Evolutionary conservation across 257 asterid genomes (phyloP).

Genomic region (Gardenia jasminoides): DNA sequence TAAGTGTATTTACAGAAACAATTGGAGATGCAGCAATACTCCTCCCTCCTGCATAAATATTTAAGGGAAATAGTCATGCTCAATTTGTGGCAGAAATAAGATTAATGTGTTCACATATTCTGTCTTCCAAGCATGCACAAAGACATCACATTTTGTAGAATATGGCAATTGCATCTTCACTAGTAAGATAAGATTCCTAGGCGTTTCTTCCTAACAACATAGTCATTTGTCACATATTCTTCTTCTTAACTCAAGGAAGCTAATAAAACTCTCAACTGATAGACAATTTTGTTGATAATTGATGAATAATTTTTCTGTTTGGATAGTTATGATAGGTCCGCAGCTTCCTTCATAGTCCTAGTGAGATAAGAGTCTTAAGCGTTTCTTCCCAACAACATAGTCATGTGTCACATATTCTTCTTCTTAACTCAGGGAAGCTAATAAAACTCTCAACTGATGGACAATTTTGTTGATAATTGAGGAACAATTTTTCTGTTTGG

Average conservation of each 20-base stretch:
- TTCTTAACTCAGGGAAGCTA: background rate
- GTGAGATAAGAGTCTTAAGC: background rate
- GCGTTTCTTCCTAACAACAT: background rate
- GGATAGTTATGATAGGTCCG: background rate
- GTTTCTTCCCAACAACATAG: background rate
- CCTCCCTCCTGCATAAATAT: constrained; percentile 34
- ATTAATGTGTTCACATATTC: background rate
- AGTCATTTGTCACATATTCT: background rate
- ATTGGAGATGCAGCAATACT: constrained; percentile 24
- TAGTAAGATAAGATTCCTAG: background rate
- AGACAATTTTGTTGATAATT: background rate
- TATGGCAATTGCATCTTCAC: background rate
- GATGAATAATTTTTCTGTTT: background rate
- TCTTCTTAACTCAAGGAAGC: background rate
- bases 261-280: background rate
- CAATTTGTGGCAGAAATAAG: background rate
- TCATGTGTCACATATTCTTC: background rate
- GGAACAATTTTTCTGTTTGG: background rate
- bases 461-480: background rate
- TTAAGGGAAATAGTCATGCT: background rate
- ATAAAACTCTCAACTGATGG: background rate
- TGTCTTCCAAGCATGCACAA: background rate
- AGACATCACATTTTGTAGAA: background rate
- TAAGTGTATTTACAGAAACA: constrained; percentile 6
- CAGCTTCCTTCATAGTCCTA: background rate